Conservation (phyloP, 176 grass and related monocot genomes). For the Zea luxurians region DNA sequence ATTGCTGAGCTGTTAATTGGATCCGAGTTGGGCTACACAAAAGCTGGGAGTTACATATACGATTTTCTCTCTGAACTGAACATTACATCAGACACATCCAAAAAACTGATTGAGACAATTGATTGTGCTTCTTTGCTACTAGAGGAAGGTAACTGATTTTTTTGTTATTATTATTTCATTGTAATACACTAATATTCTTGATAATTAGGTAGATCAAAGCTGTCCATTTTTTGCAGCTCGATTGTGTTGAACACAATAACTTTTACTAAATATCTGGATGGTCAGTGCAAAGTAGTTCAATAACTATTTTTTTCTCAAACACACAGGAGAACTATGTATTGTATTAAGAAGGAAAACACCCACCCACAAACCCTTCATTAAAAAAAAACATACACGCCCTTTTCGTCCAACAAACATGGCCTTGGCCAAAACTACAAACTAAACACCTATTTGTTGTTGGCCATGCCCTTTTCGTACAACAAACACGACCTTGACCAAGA, state of each 20-base stretch:
- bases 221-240: constrained; percentile 14
- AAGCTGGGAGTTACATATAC: constrained; percentile 77
- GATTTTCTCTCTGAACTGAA: constrained; percentile 94
- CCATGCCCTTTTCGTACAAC: background rate
- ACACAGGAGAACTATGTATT: background rate
- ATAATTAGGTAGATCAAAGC: constrained; percentile 2
- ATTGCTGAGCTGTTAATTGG: constrained; percentile 68
- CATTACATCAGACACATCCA: constrained; percentile 85
- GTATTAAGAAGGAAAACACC: background rate
- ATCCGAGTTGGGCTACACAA: constrained; percentile 83
- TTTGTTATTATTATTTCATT: constrained; percentile 15
- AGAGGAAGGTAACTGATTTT: constrained; percentile 75
- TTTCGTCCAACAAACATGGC: background rate
- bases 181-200: constrained; percentile 23
- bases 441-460: background rate
- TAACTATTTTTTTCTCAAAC: background rate
- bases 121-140: constrained; percentile 82
- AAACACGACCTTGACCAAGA: background rate
- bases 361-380: background rate
- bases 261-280: constrained; percentile 16
- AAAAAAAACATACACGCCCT: background rate
- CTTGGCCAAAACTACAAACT: background rate
- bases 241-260: constrained; percentile 2
- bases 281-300: constrained; percentile 26
- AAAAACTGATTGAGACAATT: constrained; percentile 89